phyloP scores from a whole-genome alignment of 2,329 filamentous ascomycete genomes.

The Clarireedia paspali region DNA sequence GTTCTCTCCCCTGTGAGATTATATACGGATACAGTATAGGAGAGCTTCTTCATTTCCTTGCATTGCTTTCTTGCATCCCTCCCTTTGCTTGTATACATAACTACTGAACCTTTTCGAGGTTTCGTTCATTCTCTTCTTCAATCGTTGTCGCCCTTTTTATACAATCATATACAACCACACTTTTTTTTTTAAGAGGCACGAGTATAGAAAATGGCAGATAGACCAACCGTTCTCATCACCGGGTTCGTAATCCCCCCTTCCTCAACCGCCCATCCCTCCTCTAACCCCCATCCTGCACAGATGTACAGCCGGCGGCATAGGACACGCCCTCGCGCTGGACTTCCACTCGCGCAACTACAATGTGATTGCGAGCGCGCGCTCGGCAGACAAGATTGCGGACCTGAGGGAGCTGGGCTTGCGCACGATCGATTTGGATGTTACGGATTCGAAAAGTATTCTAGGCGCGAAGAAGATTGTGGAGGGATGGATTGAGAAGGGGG shows the following conservation, averaged over 20 bases:
- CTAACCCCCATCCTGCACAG: slow-evolving; percentile 2
- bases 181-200: too few species aligned
- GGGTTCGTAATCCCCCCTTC: background rate
- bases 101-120: too few species aligned
- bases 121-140: too few species aligned
- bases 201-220: background rate
- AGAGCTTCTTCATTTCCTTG: too few species aligned
- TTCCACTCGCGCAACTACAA: slow-evolving; percentile 32
- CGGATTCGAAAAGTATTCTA: slow-evolving; percentile 17
- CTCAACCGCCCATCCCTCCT: background rate
- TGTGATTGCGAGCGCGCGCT: slow-evolving; percentile 36
- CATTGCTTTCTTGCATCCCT: too few species aligned
- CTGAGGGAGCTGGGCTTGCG: slow-evolving; percentile 27
- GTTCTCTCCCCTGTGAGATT: too few species aligned
- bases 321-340: slow-evolving; percentile 33
- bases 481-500: slow-evolving; percentile 38
- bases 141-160: too few species aligned
- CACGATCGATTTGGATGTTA: slow-evolving; percentile 36
- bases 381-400: slow-evolving; percentile 28
- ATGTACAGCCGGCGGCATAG: slow-evolving; percentile 32
- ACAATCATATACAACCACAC: too few species aligned
- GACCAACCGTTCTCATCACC: background rate
- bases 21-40: too few species aligned
- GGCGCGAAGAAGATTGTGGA: slow-evolving; percentile 22
- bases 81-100: too few species aligned